Evolutionary conservation across 2,329 filamentous ascomycete genomes (phyloP).

Genomic region (Colletotrichum somersetense): DNA sequence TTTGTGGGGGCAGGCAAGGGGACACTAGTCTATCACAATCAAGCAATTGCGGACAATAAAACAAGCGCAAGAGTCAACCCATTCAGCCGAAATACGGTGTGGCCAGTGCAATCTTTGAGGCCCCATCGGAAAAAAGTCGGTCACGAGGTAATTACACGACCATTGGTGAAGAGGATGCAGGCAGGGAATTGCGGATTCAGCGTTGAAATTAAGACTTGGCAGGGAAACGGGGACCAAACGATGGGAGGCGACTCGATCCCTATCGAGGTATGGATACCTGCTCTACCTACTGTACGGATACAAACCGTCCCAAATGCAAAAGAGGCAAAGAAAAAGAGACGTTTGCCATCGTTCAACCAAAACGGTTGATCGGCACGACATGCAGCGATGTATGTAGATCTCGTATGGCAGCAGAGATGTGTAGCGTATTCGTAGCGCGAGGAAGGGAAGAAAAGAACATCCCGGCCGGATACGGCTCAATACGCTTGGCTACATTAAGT

Average conservation of each 20-base stretch:
- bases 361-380: slow-evolving; percentile 10
- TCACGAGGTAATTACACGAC: not conserved
- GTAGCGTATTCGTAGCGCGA: not conserved
- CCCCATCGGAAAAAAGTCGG: not conserved
- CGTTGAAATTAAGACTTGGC: not conserved
- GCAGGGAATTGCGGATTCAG: not conserved
- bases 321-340: not conserved
- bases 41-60: slow-evolving; percentile 13
- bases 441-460: not conserved
- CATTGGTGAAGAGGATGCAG: not conserved
- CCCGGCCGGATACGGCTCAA: slow-evolving; percentile 12
- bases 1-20: slow-evolving; percentile 8
- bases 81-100: slow-evolving; percentile 14
- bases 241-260: not conserved
- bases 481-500: not conserved
- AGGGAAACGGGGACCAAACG: not conserved
- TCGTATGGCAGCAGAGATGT: not conserved
- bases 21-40: slow-evolving; percentile 21
- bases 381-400: not conserved
- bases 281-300: too few species aligned
- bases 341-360: not conserved
- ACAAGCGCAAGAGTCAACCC: too few species aligned
- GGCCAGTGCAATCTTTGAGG: slow-evolving; percentile 4
- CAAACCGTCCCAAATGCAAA: not conserved
- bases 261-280: too few species aligned